phyloP scores from a whole-genome alignment of 768 basidiomycete species.

The Russula sp. region DNA sequence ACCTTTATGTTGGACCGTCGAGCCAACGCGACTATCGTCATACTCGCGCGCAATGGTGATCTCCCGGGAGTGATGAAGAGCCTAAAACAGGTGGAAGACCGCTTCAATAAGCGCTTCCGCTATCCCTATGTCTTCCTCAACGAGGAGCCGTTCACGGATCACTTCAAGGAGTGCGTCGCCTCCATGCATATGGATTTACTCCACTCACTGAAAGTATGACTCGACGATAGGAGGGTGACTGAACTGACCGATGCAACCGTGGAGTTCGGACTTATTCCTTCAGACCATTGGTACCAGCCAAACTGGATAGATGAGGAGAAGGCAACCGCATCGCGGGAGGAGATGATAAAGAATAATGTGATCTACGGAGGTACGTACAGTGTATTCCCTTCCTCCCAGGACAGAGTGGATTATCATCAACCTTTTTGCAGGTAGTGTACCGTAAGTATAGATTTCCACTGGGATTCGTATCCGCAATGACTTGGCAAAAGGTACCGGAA shows the following conservation, averaged over 20 bases:
- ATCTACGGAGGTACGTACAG: conserved; percentile 44
- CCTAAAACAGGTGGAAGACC: conserved; percentile 53
- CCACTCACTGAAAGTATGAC: conserved; percentile 23
- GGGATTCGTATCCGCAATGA: not conserved
- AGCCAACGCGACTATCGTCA: conserved; percentile 53
- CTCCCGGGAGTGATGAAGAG: conserved; percentile 40
- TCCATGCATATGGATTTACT: conserved; percentile 28
- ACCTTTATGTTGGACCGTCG: conserved; percentile 29
- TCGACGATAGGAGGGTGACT: conserved; percentile 43
- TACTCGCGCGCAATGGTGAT: conserved; percentile 44
- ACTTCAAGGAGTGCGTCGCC: conserved; percentile 54
- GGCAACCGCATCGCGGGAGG: conserved; percentile 42
- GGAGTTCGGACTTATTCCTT: conserved; percentile 73
- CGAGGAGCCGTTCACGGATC: conserved; percentile 67
- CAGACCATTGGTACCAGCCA: conserved; percentile 77
- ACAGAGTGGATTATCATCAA: not conserved
- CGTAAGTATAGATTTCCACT: conserved; percentile 42
- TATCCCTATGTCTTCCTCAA: conserved; percentile 88
- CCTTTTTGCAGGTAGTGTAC: conserved; percentile 51
- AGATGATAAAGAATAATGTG: conserved; percentile 52
- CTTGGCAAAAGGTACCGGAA: conserved; percentile 62
- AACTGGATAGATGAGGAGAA: conserved; percentile 57
- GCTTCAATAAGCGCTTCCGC: conserved; percentile 54
- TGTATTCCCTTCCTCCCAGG: not conserved
- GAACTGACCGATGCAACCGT: conserved; percentile 57